phyloP scores from a whole-genome alignment of 148 eudicot genomes.

The Talinum fruticosum region DNA sequence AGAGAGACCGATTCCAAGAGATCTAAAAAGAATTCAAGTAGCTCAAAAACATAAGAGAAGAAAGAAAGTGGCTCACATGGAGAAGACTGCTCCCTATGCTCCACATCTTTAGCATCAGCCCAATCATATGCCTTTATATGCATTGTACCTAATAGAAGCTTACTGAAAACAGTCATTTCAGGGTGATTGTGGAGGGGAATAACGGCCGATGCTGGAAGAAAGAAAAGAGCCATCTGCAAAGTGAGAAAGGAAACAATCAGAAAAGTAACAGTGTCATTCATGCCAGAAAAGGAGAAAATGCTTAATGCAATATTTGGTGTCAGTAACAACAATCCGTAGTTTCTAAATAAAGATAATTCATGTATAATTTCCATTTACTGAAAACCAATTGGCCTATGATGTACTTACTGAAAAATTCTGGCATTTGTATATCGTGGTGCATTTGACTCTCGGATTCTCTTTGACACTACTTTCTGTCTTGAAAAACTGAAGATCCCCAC shows the following conservation, averaged over 20 bases:
- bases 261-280: not conserved
- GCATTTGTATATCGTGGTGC: conserved; percentile 58
- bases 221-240: conserved; percentile 71
- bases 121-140: conserved; percentile 84
- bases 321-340: not conserved
- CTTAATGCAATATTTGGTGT: not conserved
- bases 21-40: not conserved
- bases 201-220: conserved; percentile 60
- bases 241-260: conserved; percentile 12
- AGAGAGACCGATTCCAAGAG: too few species aligned
- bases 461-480: conserved; percentile 31
- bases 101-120: conserved; percentile 37
- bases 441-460: conserved; percentile 45
- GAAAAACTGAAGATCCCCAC: conserved; percentile 57
- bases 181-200: conserved; percentile 97
- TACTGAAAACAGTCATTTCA: conserved; percentile 85
- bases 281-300: not conserved
- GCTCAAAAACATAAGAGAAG: not conserved
- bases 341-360: too few species aligned
- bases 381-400: not conserved
- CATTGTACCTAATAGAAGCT: conserved; percentile 71
- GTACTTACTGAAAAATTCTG: conserved; percentile 54
- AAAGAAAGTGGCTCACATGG: conserved; percentile 38
- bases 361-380: not conserved
- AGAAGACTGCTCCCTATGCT: conserved; percentile 24